Base-by-base conservation (phyloP, 1,284 basidiomycete genomes). In the Cystobasidium sp. region DNA sequence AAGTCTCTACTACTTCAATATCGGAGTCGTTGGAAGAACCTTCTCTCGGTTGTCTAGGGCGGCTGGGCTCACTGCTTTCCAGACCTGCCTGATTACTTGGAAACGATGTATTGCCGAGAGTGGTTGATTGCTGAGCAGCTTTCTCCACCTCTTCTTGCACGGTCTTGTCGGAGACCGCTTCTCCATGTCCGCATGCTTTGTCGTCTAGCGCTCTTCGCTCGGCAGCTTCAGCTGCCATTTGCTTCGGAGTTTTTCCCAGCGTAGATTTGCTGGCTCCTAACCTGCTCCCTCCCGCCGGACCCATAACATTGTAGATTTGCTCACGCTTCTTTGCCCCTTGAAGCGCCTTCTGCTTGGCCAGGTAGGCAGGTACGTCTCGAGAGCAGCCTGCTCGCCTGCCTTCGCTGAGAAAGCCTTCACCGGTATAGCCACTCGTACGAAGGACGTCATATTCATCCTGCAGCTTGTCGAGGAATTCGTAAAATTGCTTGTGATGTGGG, bases 221-320 rank as follows among this genome's bases (percentile, higher is more conserved):
- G 0, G 93, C 93, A 58, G 93, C 93, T 92, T 94, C 87, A 9
- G 89, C 91, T 16, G 91, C 87, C 53, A 92, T 83, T 80, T 94
- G 89, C 74, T 90, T 85, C 44, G 88, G 88, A 52, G 86, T 87
- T 78, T 89, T 83, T 14, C 84, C 86, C 12, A 79, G 80, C 44
- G 18, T 79, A 10, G 80, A 80, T 4, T 66, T 74, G 44, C 22
- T 69, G 3, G 77, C 78, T 3, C 78, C 77, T 18, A 78, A 59
- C 58, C 52, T 76, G 1, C 76, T 76, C 8, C 78, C 79, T 7
- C 82, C 83, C 10, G 82, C 83, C 14, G 82, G 78, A 10, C 88
- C 86, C 62, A 89, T 83, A 1, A 89, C 76, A 10, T 80, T 79
- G 56, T 85, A 84, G 10, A 84, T 77, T 67, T 85, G 84, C 68